Evolutionary conservation across 2,329 filamentous ascomycete species (phyloP), one percentile per base, ranked within the genome.

Genomic region (Phaeosphaeria sp.): DNA sequence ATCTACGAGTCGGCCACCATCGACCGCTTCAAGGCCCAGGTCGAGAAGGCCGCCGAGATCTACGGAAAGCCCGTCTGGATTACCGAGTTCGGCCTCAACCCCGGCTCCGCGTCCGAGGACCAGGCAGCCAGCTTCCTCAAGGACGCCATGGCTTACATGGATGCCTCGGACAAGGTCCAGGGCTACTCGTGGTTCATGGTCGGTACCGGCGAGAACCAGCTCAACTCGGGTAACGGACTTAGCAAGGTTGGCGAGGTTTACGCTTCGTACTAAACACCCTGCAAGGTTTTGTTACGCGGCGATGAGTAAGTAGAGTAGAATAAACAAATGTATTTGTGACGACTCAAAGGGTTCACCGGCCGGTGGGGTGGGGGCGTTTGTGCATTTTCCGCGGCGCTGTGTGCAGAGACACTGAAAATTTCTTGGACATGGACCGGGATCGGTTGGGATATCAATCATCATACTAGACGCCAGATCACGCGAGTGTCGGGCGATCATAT

Each of bases 181-280:
- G 71, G 75, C 18, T 78, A 78, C 66, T 64, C 76, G 0, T 78
- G 72, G 62, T 78, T 78, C 65, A 75, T 75, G 67, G 74, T 75
- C 33, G 73, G 72, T 51, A 63, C 48, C 22, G 69, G 69, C 20
- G 65, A 67, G 63, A 66, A 71, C 61, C 65, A 71, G 69, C 69
- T 74, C 49, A 71, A 71, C 64, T 52, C 63, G 21, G 63, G 49
- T 33, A 51, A n/a, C 33, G 68, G 65, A 18, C 64, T 73, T 11
- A 66, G 63, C 9, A 21, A 60, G 22, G 40, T 68, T 51, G 71
- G 71, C 36, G 53, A 73, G 64, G 63, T 70, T 36, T 74, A 74
- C 49, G 67, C 66, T 46, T 11, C 44, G 44, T 49, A 61, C 54
- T 40, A 46, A 33, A n/a, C n/a, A n/a, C n/a, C n/a, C n/a, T n/a